A percentile compares a stretch with the other conserved stretches of the same genome.
These are phyloP conservation scores for Globisporangium yorkense DNA, from an alignment of 352 stramenopile species.

Conservation along the genomic window DNA sequence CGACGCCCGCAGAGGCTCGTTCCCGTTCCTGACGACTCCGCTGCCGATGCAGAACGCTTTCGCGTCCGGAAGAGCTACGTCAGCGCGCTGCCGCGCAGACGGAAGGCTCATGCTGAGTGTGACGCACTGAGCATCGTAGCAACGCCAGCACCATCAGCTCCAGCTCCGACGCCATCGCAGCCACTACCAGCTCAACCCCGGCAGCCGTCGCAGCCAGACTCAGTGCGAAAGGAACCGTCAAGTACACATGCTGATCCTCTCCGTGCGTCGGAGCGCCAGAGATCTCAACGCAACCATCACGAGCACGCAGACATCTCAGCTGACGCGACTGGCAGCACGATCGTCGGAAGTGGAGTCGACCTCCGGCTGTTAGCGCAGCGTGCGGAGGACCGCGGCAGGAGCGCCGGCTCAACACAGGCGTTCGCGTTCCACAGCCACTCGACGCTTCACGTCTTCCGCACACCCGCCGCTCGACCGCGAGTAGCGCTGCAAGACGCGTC, in stretches of 20 bases:
- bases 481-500: no score
- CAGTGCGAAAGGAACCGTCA: no score
- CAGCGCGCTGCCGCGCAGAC: slow-evolving; percentile 1
- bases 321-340: background rate
- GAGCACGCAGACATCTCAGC: background rate
- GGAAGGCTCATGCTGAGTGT: background rate
- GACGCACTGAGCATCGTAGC: background rate
- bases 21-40: background rate
- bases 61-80: slow-evolving; percentile 9
- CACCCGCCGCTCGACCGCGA: background rate
- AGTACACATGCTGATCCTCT: no score
- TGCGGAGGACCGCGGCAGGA: background rate
- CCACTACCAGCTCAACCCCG: background rate
- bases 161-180: background rate
- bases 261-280: no score
- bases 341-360: background rate
- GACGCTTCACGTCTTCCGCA: background rate
- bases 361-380: slow-evolving; percentile 5
- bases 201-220: background rate
- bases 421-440: slow-evolving; percentile 6
- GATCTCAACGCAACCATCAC: no score
- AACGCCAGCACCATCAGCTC: background rate
- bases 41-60: slow-evolving; percentile 1
- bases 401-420: background rate
- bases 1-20: slow-evolving; percentile 5